Conservation (phyloP, 108 stramenopile species). For the Nannochloropsis gaditana region DNA sequence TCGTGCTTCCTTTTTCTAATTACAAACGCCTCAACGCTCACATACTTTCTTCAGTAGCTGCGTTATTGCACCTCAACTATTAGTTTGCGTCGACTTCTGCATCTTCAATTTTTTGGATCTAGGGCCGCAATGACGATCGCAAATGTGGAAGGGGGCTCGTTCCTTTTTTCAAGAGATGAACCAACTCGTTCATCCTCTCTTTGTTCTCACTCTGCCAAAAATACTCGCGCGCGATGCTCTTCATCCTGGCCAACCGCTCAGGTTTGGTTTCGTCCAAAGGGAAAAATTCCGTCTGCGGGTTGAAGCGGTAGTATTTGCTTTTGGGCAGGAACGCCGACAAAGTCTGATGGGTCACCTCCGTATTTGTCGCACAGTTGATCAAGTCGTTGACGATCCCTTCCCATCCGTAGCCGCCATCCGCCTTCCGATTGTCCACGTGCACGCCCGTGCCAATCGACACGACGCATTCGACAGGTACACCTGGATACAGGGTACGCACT, state of each 20-base stretch:
- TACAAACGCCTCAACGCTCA: no score
- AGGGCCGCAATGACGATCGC: conserved; percentile 1
- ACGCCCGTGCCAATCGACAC: conserved; percentile 54
- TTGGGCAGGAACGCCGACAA: conserved; percentile 41
- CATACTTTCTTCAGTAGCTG: no score
- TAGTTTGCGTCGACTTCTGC: no score
- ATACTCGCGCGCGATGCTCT: conserved; percentile 44
- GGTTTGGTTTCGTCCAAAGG: conserved; percentile 48
- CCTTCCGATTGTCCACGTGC: conserved; percentile 38
- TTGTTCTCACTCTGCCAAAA: conserved; percentile 26
- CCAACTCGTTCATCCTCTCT: conserved; percentile 17
- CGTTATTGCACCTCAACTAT: no score
- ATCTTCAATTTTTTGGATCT: background rate
- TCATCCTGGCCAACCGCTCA: conserved; percentile 42
- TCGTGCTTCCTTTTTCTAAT: no score
- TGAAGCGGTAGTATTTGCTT: conserved; percentile 51
- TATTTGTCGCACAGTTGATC: conserved; percentile 49
- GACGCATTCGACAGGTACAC: conserved; percentile 44
- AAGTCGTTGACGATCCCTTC: conserved; percentile 42
- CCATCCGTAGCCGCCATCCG: conserved; percentile 44
- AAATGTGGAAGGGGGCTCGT: background rate
- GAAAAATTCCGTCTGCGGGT: conserved; percentile 44
- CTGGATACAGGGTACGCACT: conserved; percentile 44
- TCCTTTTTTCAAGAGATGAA: background rate
- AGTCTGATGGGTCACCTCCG: conserved; percentile 47